Base-by-base conservation (phyloP, 345 rosid genomes). In the Melaleuca alternifolia region DNA sequence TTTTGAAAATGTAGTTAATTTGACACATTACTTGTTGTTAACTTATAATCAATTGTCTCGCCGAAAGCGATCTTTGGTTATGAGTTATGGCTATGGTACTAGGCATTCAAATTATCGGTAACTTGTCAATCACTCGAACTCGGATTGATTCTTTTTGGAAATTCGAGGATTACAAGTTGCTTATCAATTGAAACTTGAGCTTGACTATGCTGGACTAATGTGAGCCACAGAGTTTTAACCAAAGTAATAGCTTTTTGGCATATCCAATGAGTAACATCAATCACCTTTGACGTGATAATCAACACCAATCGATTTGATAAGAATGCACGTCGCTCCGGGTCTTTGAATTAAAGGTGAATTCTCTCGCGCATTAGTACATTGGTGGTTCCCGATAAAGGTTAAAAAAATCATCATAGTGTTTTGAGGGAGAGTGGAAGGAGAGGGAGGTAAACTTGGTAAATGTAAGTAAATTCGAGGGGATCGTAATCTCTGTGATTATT, bases 1-100 rank as follows among this genome's bases (percentile, higher is more conserved):
- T 30, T 62, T 1, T 5, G 0, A 4, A 30, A 62, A 1, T 15
- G 11, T 2, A 1, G 21, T 0, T 62, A 21, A 15, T 30, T 30
- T 4, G 44, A 30, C 3, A 0, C 2, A 1, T 6, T 11, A 10
- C 24, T 1, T 65, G 44, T 62, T 10, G 28, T 28, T 30, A 62
- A 28, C 10, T 1, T 28, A 28, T 28, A 18, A 28, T 61, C 15
- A 2, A 14, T 61, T 14, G 75, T 1, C 75, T 15, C 3, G 3
- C 12, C 10, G 1, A 7, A 62, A 62, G 44, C 44, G 14, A 14
- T 30, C 6, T 5, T 0, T 21, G 6, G 7, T 33, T 30, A 4
- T 15, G 44, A 7, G 11, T 30, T 21, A 7, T 62, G 6, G 11
- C 44, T 5, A 3, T 2, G 37, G 10, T 13, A 30, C 11, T 1